Evolutionary conservation across 495 filamentous ascomycete species (phyloP), one percentile per base, ranked within the genome.

Genomic region (Friedmanniomyces simplex): DNA sequence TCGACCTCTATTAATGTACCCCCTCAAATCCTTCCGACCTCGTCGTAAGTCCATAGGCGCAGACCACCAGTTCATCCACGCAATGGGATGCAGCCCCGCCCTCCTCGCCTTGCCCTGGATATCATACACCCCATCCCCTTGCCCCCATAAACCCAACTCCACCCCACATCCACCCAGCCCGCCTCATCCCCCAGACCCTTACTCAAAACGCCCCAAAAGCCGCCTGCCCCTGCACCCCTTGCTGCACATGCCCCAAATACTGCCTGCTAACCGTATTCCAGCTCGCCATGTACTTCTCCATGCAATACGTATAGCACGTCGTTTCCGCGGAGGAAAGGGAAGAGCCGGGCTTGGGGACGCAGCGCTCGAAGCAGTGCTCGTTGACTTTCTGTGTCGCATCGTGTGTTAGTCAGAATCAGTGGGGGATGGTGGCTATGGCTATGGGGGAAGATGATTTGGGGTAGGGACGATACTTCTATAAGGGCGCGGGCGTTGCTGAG

Each of bases 221-320:
- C 26, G 36, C 50, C 63, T 56, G 61, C 54, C 28, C 58, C 68
- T 25, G 47, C 57, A 88, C 84, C 1, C 61, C 60, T 56, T 77
- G 73, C 66, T 87, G 82, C 71, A 95, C 77, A 64, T 88, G 78
- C 49, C 66, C 66, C 61, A 95, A 77, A 68, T 95, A 95, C 25
- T 83, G 76, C 57, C 78, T 68, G 71, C 83, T 89, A 57, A 95
- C 86, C 55, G 77, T 75, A 71, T 96, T 96, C 94, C 94, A 98
- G 32, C 87, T 80, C 24, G 77, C 73, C 79, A 96, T 95, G 76
- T 98, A 98, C 75, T 98, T 98, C 69, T 96, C 88, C 86, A 96
- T 93, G 76, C 93, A 98, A 59, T 77, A 73, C 7, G 84, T 85
- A 57, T 91, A 78, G 78, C 93, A 98, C 45, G 79, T 76, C 71